Base-by-base conservation (phyloP, 2,329 filamentous ascomycete species). In the Cladophialophora yegresii region DNA sequence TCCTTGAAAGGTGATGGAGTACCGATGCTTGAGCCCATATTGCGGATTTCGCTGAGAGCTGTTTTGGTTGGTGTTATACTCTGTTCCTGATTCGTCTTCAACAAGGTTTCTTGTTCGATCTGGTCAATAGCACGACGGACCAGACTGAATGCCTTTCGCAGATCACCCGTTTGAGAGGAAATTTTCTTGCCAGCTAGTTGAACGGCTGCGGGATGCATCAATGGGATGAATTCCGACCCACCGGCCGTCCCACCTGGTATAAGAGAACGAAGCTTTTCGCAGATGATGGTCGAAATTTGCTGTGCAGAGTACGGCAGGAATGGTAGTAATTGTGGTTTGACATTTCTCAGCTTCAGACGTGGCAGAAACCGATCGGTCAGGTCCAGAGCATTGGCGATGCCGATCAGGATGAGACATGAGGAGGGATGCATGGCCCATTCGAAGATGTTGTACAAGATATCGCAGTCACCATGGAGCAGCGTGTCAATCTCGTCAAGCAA, bases 401-500 rank as follows among this genome's bases (percentile, higher is more conserved):
- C 95, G 56, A 99, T 85, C 20, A 99, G 82, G 40, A 95, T 82
- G 4, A 99, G 86, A 22, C 86, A 87, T 0, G 95, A 97, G 1
- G 86, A 85, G 68, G 87, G 87, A 67, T 91, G 86, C 72, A 99
- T 81, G 1, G 95, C 96, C 93, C 93, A 98, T 75, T 97, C 93
- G 71, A 99, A 97, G n/a, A 99, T 82, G 67, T 87, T 90, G 78
- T 98, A 97, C 13, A 99, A 82, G 61, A 95, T 89, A 71, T 96
- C 92, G 64, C 95, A 81, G 71, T 97, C 93, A 68, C 96, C 82
- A 1, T 91, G 93, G 47, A 99, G 83, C 56, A 99, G 87, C 73
- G 96, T 91, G 73, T 99, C 95, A 65, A 99, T 93, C 78, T 99
- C 95, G 73, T 99, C 95, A 63, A 99, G 81, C 1, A 92, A 90